Conservation (phyloP, 73 alveolate species). For the Halteria grandinella region DNA sequence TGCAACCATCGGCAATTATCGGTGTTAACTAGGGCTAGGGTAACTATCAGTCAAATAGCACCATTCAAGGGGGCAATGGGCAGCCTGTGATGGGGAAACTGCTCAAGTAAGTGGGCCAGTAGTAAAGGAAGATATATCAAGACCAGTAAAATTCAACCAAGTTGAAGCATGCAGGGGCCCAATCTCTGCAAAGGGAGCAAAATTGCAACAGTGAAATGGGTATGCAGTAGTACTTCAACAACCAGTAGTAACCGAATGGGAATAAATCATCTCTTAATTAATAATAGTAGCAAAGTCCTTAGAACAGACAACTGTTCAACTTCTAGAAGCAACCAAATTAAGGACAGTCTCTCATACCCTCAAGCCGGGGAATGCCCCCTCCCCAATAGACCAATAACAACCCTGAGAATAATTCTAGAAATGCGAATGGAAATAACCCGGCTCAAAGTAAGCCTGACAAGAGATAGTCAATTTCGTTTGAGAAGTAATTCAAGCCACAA, state of each 20-base stretch:
- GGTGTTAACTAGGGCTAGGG: no score
- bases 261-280: not conserved
- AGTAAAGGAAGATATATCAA: not conserved
- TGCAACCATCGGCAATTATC: no score
- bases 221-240: not conserved
- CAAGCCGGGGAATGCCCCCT: not conserved
- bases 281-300: not conserved
- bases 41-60: no score
- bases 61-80: not conserved
- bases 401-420: not conserved
- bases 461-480: slow-evolving; percentile 32
- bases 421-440: not conserved
- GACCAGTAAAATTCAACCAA: not conserved
- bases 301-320: not conserved
- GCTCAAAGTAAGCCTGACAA: slow-evolving; percentile 6
- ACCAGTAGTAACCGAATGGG: not conserved
- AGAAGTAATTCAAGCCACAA: no score
- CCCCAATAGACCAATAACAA: not conserved
- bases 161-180: slow-evolving; percentile 12
- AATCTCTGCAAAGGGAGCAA: not conserved
- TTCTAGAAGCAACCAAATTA: not conserved
- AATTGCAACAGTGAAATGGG: not conserved
- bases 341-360: not conserved
- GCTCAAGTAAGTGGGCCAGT: not conserved
- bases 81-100: not conserved